These are phyloP conservation scores for Grigorovia yakushimaensis DNA, from an alignment of 805 yeast species.

Conservation along the genomic window DNA sequence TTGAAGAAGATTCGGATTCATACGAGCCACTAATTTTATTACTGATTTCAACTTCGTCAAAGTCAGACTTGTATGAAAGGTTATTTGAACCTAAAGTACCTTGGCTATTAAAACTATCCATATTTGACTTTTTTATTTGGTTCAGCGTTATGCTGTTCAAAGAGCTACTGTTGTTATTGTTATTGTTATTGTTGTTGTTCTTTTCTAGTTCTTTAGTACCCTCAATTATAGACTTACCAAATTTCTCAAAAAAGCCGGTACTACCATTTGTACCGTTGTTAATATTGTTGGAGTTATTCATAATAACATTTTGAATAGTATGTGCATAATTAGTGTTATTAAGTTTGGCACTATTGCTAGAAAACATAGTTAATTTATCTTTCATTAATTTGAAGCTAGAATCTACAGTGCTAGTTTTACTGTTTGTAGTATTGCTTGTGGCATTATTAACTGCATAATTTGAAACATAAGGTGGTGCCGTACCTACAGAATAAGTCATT, in stretches of 20 bases:
- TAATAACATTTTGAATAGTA: background rate
- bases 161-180: background rate
- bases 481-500: conserved; percentile 26
- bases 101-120: conserved; percentile 4
- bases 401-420: background rate
- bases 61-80: conserved; percentile 1
- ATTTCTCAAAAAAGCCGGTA: conserved; percentile 24
- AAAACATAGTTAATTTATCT: conserved; percentile 14
- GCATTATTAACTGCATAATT: conserved; percentile 3
- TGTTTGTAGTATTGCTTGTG: background rate
- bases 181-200: background rate
- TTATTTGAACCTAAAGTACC: conserved; percentile 2
- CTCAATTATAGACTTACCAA: conserved; percentile 28
- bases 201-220: conserved; percentile 28
- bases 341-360: conserved; percentile 7
- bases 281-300: conserved; percentile 1
- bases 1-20: background rate
- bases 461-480: conserved; percentile 20
- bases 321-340: background rate
- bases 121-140: background rate
- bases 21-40: conserved; percentile 3
- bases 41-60: conserved; percentile 3
- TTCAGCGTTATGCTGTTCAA: background rate
- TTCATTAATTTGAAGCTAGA: background rate
- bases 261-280: background rate